These are phyloP conservation scores for Domatiomyces catenatus DNA, from an alignment of 2,329 filamentous ascomycete genomes.

Conservation along the genomic window DNA sequence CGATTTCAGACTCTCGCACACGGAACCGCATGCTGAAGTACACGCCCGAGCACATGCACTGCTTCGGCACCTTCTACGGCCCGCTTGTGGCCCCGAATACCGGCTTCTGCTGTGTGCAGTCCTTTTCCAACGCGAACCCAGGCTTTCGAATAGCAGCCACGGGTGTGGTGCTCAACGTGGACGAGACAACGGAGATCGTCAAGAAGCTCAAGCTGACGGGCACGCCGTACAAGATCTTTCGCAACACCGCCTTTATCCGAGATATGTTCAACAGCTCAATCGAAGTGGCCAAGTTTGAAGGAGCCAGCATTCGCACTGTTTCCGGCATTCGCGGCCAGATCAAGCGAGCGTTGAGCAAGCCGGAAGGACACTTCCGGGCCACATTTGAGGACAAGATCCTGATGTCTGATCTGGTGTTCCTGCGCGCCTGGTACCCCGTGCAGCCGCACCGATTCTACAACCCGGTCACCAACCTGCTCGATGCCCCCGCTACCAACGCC, in stretches of 20 bases:
- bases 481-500: slow-evolving; percentile 28
- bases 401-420: slow-evolving; percentile 89
- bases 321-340: slow-evolving; percentile 93
- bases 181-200: slow-evolving; percentile 92
- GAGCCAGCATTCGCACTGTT: slow-evolving; percentile 86
- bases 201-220: slow-evolving; percentile 98
- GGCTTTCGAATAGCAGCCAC: slow-evolving; percentile 92
- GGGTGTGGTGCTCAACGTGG: slow-evolving; percentile 82
- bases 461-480: slow-evolving; percentile 80
- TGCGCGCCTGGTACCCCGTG: slow-evolving; percentile 92
- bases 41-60: slow-evolving; percentile 98
- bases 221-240: slow-evolving; percentile 91
- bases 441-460: slow-evolving; percentile 95
- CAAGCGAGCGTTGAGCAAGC: slow-evolving; percentile 84
- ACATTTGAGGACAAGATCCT: slow-evolving; percentile 98
- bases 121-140: slow-evolving; percentile 65
- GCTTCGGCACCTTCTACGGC: slow-evolving; percentile 88
- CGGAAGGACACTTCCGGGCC: slow-evolving; percentile 88
- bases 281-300: slow-evolving; percentile 97
- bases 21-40: slow-evolving; percentile 98
- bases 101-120: slow-evolving; percentile 86
- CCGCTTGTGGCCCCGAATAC: slow-evolving; percentile 92
- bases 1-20: slow-evolving; percentile 82
- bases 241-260: slow-evolving; percentile 97
- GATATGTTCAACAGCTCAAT: slow-evolving; percentile 92